Evolutionary conservation across 2,329 filamentous ascomycete species (phyloP).

Genomic region (Madurella mycetomatis): DNA sequence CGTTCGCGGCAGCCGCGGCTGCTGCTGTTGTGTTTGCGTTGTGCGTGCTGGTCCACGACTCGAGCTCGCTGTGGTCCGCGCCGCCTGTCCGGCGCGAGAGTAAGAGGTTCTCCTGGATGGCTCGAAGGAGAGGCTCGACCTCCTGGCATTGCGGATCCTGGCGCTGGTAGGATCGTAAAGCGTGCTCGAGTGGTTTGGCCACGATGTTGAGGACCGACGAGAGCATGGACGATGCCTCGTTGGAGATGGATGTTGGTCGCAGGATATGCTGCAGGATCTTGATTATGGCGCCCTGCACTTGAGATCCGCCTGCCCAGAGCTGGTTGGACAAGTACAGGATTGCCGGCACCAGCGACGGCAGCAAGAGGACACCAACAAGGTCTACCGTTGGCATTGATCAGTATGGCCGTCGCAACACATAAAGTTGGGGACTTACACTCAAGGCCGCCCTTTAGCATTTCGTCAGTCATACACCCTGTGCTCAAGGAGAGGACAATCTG

Average conservation of each 20-base stretch:
- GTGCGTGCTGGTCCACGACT: constrained; percentile 57
- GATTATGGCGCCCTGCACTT: constrained; percentile 64
- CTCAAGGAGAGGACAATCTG: constrained; percentile 68
- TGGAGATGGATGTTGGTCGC: constrained; percentile 64
- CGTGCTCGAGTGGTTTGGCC: constrained; percentile 63
- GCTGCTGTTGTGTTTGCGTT: neutral
- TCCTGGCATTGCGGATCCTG: constrained; percentile 64
- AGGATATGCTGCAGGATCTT: constrained; percentile 69
- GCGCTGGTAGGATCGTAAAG: constrained; percentile 61
- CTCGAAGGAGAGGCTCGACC: constrained; percentile 63
- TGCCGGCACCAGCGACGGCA: constrained; percentile 73
- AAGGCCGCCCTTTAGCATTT: constrained; percentile 67
- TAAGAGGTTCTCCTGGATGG: constrained; percentile 56
- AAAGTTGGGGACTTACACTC: constrained; percentile 56
- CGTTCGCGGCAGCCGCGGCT: neutral
- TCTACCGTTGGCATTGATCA: constrained; percentile 43
- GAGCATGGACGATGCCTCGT: constrained; percentile 67
- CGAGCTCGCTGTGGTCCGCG: constrained; percentile 62
- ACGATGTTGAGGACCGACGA: constrained; percentile 67
- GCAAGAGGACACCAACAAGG: constrained; percentile 71
- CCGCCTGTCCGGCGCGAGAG: constrained; percentile 58
- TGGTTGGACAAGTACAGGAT: constrained; percentile 67
- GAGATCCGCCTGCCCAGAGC: constrained; percentile 60
- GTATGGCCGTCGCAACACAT: neutral
- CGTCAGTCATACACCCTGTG: constrained; percentile 60